Base-by-base conservation (phyloP, 73 alveolate species). In the Paramecium pentaurelia region DNA sequence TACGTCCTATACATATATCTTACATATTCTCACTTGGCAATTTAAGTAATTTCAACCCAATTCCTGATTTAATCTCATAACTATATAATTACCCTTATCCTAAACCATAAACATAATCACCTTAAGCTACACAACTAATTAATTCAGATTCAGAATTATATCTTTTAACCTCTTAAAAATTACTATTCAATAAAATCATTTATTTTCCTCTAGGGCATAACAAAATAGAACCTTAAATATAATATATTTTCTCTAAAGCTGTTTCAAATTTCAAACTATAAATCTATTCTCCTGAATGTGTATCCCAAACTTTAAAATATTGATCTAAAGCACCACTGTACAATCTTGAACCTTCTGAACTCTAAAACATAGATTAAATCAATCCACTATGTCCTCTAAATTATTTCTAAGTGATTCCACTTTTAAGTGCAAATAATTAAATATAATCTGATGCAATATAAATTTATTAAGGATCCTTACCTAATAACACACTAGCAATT, bases 381-480 rank as follows among this genome's bases (percentile, higher is more conserved):
- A 32, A 49, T 34, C 60, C 75, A 27, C 34, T 10, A 80, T 80
- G 91, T 9, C 91, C 91, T 44, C 73, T 80, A 45, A 20, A 80
- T 20, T 45, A 12, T 36, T 80, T 80, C n/a, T 42, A 20, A 14
- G 73, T 47, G 16, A 45, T 80, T 28, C 75, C 75, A 80, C 71
- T 49, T 12, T 49, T 80, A 16, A 80, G 34, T 9, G 54, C 91
- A 22, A 40, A 45, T n/a, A 80, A 27, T 45, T 80, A 49, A 6
- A 80, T 80, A 6, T 18, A 22, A 80, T 80, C 91, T 20, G 91
- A 44, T 25, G 91, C 91, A n/a, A 47, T 80, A 22, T 25, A 80
- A 7, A 80, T 10, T 8, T 45, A 25, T 3, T 27, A 44, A 25
- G 73, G 77, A 49, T 80, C 91, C 58, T 42, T 27, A 10, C 91